Percentiles rank a stretch among this genome's conserved stretches.
phyloP scores from a whole-genome alignment of 2,329 filamentous ascomycete species.

The Sodiomyces alkalinus region DNA sequence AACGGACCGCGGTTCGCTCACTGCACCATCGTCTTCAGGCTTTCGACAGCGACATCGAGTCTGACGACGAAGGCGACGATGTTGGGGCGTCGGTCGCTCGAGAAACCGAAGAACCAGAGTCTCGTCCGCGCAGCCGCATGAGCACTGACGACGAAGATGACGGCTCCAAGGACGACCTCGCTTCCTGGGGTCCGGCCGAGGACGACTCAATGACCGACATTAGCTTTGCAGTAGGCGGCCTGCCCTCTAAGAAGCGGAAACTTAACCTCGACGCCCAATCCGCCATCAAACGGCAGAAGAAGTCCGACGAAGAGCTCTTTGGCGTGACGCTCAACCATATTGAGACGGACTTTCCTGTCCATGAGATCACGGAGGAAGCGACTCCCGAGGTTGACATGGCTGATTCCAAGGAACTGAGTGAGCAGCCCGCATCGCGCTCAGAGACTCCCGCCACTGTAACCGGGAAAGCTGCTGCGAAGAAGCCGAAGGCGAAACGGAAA shows the following conservation, averaged over 20 bases:
- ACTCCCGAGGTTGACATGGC: constrained; percentile 29
- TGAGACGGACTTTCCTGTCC: constrained; percentile 30
- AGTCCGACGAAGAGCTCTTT: constrained; percentile 65
- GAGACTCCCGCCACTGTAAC: constrained; percentile 27
- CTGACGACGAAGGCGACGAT: constrained; percentile 66
- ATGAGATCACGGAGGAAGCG: constrained; percentile 33
- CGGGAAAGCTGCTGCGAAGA: constrained; percentile 41
- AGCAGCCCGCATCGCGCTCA: constrained; percentile 28
- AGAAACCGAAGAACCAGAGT: constrained; percentile 78
- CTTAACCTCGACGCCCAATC: constrained; percentile 53
- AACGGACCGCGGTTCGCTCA: constrained; percentile 53
- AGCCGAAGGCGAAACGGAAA: constrained; percentile 53
- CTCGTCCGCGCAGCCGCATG: constrained; percentile 62
- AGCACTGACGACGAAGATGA: constrained; percentile 35
- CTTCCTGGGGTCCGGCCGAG: constrained; percentile 32
- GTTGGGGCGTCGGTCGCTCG: constrained; percentile 44
- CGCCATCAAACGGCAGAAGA: constrained; percentile 67
- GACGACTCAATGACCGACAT: constrained; percentile 58
- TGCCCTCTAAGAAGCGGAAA: constrained; percentile 55
- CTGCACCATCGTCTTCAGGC: constrained; percentile 67
- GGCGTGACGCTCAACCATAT: constrained; percentile 42
- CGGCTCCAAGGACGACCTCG: constrained; percentile 32
- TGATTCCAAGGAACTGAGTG: constrained; percentile 30
- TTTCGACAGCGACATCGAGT: constrained; percentile 69
- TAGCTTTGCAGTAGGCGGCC: constrained; percentile 45